Percentiles rank a stretch among this genome's conserved stretches.
These are phyloP conservation scores for Pythium grandisporangium DNA, from an alignment of 352 stramenopile genomes.

Conservation along the genomic window DNA sequence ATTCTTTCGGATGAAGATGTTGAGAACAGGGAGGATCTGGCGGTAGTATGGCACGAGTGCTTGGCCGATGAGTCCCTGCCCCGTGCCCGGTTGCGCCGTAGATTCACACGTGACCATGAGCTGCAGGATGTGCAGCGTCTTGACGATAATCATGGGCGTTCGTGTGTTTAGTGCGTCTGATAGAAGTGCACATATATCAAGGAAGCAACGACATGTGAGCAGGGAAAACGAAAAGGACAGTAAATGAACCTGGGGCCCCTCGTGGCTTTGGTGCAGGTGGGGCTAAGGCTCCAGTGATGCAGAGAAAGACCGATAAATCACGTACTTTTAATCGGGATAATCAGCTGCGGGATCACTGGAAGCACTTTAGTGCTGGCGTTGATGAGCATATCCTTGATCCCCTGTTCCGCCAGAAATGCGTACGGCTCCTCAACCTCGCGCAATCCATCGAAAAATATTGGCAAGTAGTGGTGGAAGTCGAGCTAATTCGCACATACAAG, in stretches of 20 bases:
- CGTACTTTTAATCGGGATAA: conserved; percentile 97
- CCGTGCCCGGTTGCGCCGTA: conserved; percentile 64
- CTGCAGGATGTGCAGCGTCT: conserved; percentile 96
- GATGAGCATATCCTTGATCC: conserved; percentile 97
- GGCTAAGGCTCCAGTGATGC: too few relatives aligned
- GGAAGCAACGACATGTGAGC: too few relatives aligned
- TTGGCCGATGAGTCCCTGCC: conserved; percentile 88
- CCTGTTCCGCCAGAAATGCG: conserved; percentile 93
- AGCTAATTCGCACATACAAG: conserved; percentile 39
- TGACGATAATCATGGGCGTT: conserved; percentile 91
- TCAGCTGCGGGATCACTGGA: conserved; percentile 95
- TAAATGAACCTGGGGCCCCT: too few relatives aligned
- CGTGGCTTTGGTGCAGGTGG: too few relatives aligned
- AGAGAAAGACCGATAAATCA: too few relatives aligned
- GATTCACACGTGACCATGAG: conserved; percentile 92
- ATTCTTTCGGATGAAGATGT: conserved; percentile 97
- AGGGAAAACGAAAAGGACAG: background rate
- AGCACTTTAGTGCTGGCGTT: conserved; percentile 93
- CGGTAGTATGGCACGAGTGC: conserved; percentile 97
- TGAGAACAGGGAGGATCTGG: conserved; percentile 95
- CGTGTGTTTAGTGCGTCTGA: conserved; percentile 92
- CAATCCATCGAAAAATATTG: conserved; percentile 97
- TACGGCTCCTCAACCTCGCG: conserved; percentile 96
- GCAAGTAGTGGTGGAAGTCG: conserved; percentile 98
- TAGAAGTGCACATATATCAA: too few relatives aligned